Percentiles rank a stretch among this genome's conserved stretches.
These are phyloP conservation scores for Mycena venus DNA, from an alignment of 768 basidiomycete genomes.

Conservation along the genomic window DNA sequence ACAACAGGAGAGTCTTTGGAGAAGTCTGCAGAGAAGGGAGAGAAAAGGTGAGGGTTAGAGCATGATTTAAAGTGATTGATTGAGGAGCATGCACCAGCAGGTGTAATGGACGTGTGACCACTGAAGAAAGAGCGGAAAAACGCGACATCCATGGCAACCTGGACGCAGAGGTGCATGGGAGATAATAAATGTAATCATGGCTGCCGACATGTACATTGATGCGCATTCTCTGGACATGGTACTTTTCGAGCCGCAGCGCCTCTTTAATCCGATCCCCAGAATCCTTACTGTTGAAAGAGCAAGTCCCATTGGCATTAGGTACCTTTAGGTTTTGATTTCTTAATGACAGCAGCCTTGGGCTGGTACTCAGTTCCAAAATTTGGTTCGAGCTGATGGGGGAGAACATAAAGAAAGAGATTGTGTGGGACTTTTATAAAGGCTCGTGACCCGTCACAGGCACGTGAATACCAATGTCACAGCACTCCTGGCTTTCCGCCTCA, in stretches of 20 bases:
- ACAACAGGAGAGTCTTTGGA: conserved; percentile 8
- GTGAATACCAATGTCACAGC: too few relatives aligned
- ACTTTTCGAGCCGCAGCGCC: conserved; percentile 30
- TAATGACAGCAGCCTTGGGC: conserved; percentile 5
- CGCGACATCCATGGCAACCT: conserved; percentile 32
- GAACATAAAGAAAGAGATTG: too few relatives aligned
- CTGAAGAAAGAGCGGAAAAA: conserved; percentile 33
- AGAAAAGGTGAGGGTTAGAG: neutral
- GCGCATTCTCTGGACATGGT: conserved; percentile 30
- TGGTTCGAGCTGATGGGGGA: too few relatives aligned
- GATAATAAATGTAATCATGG: neutral
- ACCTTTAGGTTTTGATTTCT: conserved; percentile 14
- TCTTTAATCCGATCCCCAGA: conserved; percentile 29
- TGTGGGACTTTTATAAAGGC: too few relatives aligned
- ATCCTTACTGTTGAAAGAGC: conserved; percentile 28
- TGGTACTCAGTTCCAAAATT: too few relatives aligned
- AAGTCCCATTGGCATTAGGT: neutral
- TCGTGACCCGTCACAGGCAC: too few relatives aligned
- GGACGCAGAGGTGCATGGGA: neutral
- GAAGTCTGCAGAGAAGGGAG: neutral
- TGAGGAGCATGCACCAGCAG: neutral
- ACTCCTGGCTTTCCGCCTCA: too few relatives aligned
- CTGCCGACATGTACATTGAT: conserved; percentile 18
- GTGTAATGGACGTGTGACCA: conserved; percentile 30
- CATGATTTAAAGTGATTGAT: neutral